Percentiles rank a stretch among this genome's conserved stretches.
phyloP scores from a whole-genome alignment of 352 stramenopile genomes.

The Nothophytophthora sp. region DNA sequence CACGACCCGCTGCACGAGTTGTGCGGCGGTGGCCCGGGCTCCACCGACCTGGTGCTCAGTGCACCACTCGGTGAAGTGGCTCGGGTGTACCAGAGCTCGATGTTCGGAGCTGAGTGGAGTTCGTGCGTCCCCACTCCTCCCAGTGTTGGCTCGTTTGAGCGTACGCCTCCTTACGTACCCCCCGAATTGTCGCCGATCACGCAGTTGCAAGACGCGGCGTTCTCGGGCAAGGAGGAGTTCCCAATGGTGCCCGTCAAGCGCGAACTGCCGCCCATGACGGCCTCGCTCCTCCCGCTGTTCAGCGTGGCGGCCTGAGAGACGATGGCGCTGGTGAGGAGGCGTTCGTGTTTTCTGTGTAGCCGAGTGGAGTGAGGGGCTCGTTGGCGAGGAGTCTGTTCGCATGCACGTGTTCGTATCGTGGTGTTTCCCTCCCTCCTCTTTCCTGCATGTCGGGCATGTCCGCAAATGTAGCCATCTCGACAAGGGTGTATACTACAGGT shows the following conservation, averaged over 20 bases:
- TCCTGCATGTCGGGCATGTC: too few relatives aligned
- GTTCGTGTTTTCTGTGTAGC: too few relatives aligned
- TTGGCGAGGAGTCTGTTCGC: too few relatives aligned
- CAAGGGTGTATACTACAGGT: too few relatives aligned
- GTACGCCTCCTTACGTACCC: not conserved
- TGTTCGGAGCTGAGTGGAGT: conserved; percentile 10
- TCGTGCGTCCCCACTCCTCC: conserved; percentile 12
- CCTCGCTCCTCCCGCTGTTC: not conserved
- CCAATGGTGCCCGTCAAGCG: conserved; percentile 7
- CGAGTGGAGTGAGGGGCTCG: too few relatives aligned
- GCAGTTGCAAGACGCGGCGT: conserved; percentile 2
- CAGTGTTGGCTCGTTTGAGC: not conserved
- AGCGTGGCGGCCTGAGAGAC: too few relatives aligned
- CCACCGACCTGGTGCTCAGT: conserved; percentile 10
- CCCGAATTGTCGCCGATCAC: conserved; percentile 8
- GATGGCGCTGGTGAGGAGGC: too few relatives aligned
- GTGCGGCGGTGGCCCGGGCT: conserved; percentile 5
- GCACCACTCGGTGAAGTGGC: conserved; percentile 16
- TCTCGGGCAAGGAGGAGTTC: conserved; percentile 5
- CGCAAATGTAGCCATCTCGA: too few relatives aligned
- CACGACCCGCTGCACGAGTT: conserved; percentile 26
- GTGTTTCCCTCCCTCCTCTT: too few relatives aligned
- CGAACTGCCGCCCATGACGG: conserved; percentile 6
- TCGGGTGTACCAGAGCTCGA: conserved; percentile 10
- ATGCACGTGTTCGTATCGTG: too few relatives aligned